Evolutionary conservation across 208 protist species (phyloP).

Genomic region (Leishmania gerbilli): DNA sequence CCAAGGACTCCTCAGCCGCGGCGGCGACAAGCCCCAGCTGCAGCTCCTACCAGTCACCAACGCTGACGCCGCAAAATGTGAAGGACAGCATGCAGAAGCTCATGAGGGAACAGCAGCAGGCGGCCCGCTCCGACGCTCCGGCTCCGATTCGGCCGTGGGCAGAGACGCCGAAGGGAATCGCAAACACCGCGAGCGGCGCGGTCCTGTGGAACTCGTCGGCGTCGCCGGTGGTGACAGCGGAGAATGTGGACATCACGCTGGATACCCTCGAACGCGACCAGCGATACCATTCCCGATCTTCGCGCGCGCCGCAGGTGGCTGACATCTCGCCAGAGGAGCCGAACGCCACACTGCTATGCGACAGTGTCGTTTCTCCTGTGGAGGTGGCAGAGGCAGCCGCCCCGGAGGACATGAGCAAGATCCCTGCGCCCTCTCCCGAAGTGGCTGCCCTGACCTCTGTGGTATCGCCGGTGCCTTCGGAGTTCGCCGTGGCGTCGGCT

Average conservation of each 20-base stretch:
- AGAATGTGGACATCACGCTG: constrained; percentile 18
- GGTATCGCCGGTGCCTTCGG: constrained; percentile 19
- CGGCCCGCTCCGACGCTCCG: constrained; percentile 34
- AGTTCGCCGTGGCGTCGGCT: constrained; percentile 27
- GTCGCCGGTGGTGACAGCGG: constrained; percentile 27
- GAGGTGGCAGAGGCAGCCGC: too few relatives aligned
- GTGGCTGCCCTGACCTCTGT: not conserved
- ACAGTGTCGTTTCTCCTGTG: not conserved
- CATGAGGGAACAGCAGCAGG: constrained; percentile 12
- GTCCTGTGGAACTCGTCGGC: constrained; percentile 12
- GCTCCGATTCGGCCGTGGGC: constrained; percentile 23
- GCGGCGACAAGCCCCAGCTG: not conserved
- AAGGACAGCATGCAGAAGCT: constrained; percentile 40
- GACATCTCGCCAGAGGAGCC: not conserved
- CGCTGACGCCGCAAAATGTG: constrained; percentile 43
- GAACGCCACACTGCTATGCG: not conserved
- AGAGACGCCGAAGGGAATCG: not conserved
- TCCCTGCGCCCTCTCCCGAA: not conserved
- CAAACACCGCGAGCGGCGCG: not conserved
- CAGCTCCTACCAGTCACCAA: constrained; percentile 26
- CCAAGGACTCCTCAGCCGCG: not conserved
- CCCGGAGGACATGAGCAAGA: not conserved
- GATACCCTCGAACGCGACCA: constrained; percentile 19
- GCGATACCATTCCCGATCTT: constrained; percentile 15
- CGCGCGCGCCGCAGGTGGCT: constrained; percentile 1